phyloP scores from a whole-genome alignment of 164 flowering plant species.

The Aristolochia contorta region DNA sequence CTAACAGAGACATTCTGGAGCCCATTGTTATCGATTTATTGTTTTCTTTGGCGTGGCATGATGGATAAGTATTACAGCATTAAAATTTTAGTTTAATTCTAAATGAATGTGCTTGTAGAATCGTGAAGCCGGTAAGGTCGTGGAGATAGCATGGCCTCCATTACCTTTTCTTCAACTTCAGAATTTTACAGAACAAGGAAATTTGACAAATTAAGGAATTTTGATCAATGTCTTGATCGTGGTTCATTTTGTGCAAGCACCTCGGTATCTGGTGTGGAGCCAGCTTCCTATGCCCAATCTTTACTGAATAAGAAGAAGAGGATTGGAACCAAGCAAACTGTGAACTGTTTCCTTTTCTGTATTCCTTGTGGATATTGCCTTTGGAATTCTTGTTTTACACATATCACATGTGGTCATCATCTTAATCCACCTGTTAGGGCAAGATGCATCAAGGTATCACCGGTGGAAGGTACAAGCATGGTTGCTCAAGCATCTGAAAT shows the following conservation, averaged over 20 bases:
- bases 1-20: no score
- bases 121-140: no score
- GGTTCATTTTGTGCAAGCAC: not conserved
- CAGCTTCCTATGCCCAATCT: not conserved
- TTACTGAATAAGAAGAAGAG: not conserved
- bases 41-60: no score
- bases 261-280: not conserved
- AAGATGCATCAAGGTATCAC: slow-evolving; percentile 17
- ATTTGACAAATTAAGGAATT: not conserved
- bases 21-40: no score
- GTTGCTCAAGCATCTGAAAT: not conserved
- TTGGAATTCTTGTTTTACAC: not conserved
- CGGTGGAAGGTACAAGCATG: slow-evolving; percentile 10
- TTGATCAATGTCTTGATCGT: not conserved
- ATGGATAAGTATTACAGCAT: no score
- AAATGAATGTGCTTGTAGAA: no score
- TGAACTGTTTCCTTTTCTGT: not conserved
- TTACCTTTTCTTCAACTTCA: not conserved
- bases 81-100: no score
- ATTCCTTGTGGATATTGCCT: not conserved
- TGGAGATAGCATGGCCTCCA: slow-evolving; percentile 6
- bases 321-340: not conserved
- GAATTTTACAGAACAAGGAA: not conserved
- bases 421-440: slow-evolving; percentile 15
- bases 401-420: slow-evolving; percentile 7